These are phyloP conservation scores for Fusarium incarnatum DNA, from an alignment of 2,329 filamentous ascomycete species.

Conservation along the genomic window DNA sequence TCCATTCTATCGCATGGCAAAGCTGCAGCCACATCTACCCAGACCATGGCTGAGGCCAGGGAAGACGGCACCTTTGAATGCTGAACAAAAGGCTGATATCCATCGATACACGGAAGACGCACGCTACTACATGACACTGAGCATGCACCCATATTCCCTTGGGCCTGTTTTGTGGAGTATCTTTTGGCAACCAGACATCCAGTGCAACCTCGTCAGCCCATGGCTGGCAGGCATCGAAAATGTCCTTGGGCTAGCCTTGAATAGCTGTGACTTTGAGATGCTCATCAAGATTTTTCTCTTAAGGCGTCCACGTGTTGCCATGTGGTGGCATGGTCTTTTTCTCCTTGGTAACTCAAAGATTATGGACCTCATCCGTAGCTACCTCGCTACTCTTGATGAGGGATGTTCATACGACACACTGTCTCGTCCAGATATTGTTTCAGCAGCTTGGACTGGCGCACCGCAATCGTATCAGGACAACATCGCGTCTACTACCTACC, in stretches of 20 bases:
- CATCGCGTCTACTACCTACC: constrained; percentile 17
- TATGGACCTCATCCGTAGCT: constrained; percentile 41
- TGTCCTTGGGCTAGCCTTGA: constrained; percentile 40
- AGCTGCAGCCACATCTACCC: constrained; percentile 42
- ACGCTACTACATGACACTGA: constrained; percentile 50
- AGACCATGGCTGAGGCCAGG: constrained; percentile 27
- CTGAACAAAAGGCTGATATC: constrained; percentile 26
- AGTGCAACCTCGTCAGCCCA: constrained; percentile 48
- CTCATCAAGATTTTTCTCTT: constrained; percentile 42
- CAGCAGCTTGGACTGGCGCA: constrained; percentile 43
- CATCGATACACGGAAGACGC: constrained; percentile 38
- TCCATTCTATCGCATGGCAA: constrained; percentile 46
- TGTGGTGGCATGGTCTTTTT: constrained; percentile 49
- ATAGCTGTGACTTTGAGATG: constrained; percentile 39
- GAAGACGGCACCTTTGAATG: constrained; percentile 10
- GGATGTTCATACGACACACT: constrained; percentile 44
- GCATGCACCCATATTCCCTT: constrained; percentile 44
- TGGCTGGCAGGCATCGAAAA: constrained; percentile 44
- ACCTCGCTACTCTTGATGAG: constrained; percentile 45
- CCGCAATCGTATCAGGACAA: constrained; percentile 44
- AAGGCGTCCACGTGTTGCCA: constrained; percentile 45
- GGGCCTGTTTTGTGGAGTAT: constrained; percentile 48
- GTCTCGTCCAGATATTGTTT: constrained; percentile 45
- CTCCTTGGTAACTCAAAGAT: constrained; percentile 39
- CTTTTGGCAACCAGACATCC: constrained; percentile 49